Evolutionary conservation across 2,329 filamentous ascomycete species (phyloP).

Genomic region (Plectosphaerella sp.): DNA sequence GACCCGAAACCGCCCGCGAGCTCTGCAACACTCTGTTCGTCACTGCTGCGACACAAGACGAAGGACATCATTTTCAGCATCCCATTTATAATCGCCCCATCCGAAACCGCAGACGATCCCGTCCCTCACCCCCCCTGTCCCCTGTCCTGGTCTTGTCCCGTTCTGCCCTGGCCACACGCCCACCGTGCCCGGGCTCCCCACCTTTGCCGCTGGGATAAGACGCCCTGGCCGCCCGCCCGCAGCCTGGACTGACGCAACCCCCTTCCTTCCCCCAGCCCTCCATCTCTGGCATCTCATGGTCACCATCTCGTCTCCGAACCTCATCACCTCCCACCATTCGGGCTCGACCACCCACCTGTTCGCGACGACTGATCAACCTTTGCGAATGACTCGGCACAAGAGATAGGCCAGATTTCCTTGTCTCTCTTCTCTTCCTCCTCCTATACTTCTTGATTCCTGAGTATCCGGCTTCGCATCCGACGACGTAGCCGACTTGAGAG

Average conservation of each 20-base stretch:
- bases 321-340: neutral
- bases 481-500: too few relatives aligned
- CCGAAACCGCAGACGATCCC: neutral
- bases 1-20: too few relatives aligned
- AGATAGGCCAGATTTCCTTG: neutral
- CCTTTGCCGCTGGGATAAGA: neutral
- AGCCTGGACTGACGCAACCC: slow-evolving; percentile 2
- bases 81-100: neutral
- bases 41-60: too few relatives aligned
- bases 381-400: slow-evolving; percentile 10
- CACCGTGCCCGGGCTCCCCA: neutral
- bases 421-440: neutral
- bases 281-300: neutral
- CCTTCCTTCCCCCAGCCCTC: neutral
- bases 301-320: neutral
- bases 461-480: neutral
- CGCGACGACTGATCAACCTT: neutral
- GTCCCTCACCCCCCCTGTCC: neutral
- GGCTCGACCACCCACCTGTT: neutral
- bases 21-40: too few relatives aligned
- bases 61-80: neutral
- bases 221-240: neutral
- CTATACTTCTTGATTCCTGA: neutral
- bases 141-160: neutral
- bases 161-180: too few relatives aligned